Evolutionary conservation across 2,329 filamentous ascomycete species (phyloP), one percentile per base, ranked within the genome.

Genomic region (Pseudocercospora vitis): DNA sequence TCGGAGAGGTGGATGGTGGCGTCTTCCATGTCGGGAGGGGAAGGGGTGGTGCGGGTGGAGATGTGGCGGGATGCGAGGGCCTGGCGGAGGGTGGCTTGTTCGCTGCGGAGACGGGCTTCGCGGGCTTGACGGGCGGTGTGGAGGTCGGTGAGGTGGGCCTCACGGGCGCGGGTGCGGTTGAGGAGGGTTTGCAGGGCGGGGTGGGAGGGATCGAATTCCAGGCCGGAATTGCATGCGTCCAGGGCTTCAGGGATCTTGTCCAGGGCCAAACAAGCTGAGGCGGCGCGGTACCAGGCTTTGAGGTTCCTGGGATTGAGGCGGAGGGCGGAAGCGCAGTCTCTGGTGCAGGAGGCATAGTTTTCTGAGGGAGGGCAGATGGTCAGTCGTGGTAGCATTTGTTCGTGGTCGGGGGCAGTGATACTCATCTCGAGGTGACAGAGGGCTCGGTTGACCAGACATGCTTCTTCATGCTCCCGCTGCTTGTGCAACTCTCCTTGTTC

Each of bases 231-330:
- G 66, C 87, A 91, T 3, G 89, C 85, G 70, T 95, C 90, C 61
- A 86, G 81, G 2, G 94, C 91, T 74, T 96, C 91, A 18, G 75
- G 71, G 52, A 95, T 76, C 66, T 89, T 89, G 69, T 88, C 86
- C 12, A 96, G 82, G 1, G 86, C 83, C 21, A 95, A 76, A 52
- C 95, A 81, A 3, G 94, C 92, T 55, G 80, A 79, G 2, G 88
- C 83, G 51, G 88, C 91, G 58, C 94, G 87, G 73, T 95, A 99
- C 74, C 86, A 90, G 1, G 94, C 92, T 75, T 99, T 99, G 66
- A 95, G 71, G 70, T 96, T 96, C 47, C 70, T 71, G 2, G 85
- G 81, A 72, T 96, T 95, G 54, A 96, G 77, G 32, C 84, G 82
- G 56, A 99, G 79, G 1, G 89, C 87, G 6, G 83, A 79, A 2